phyloP scores from a whole-genome alignment of 805 yeast species.

The Saturnispora galanensis region DNA sequence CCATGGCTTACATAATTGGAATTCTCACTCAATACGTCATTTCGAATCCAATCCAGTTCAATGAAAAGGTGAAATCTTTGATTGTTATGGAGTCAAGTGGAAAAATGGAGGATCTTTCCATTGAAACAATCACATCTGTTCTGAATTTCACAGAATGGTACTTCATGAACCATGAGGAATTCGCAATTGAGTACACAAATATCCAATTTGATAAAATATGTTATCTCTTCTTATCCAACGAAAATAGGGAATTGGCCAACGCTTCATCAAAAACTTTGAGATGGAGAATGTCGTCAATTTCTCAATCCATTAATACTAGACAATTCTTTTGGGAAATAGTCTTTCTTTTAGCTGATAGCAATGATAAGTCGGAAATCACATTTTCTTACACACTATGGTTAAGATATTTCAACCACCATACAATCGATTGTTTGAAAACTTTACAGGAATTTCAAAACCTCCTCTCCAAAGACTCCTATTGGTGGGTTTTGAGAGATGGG shows the following conservation, averaged over 20 bases:
- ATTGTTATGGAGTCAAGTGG: background rate
- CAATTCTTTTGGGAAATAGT: constrained; percentile 39
- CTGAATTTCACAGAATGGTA: constrained; percentile 31
- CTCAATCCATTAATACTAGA: constrained; percentile 12
- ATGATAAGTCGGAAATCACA: constrained; percentile 21
- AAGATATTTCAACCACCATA: constrained; percentile 33
- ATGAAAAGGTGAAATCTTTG: constrained; percentile 2
- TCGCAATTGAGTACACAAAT: background rate
- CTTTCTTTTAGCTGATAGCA: constrained; percentile 27
- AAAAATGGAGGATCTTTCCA: constrained; percentile 4
- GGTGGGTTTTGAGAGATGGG: constrained; percentile 50
- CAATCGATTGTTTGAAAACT: constrained; percentile 7
- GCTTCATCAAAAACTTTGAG: constrained; percentile 34
- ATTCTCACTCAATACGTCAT: constrained; percentile 7
- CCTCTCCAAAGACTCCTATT: constrained; percentile 32
- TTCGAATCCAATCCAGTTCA: constrained; percentile 14
- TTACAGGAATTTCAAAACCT: constrained; percentile 23
- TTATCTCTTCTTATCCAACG: constrained; percentile 28
- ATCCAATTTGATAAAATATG: constrained; percentile 22
- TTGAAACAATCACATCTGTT: constrained; percentile 11
- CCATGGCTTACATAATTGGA: constrained; percentile 8
- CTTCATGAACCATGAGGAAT: constrained; percentile 22
- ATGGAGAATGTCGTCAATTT: constrained; percentile 41
- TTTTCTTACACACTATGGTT: constrained; percentile 48
- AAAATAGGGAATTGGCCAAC: constrained; percentile 30